These are phyloP conservation scores for Cordyceps pruinosa DNA, from an alignment of 2,329 filamentous ascomycete species.

Conservation along the genomic window DNA sequence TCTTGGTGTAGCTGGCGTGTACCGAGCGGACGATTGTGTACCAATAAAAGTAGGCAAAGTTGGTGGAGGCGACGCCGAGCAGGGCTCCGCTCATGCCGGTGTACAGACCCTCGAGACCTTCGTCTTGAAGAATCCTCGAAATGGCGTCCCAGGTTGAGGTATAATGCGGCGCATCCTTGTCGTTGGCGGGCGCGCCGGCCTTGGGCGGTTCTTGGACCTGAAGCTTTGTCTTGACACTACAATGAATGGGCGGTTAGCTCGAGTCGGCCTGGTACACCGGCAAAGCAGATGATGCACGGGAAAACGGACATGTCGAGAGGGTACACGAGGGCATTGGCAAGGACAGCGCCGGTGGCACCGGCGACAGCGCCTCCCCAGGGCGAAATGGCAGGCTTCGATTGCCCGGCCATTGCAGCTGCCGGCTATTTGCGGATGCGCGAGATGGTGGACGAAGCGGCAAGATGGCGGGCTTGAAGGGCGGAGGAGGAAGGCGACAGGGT, in stretches of 20 bases:
- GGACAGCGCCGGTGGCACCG: slow-evolving; percentile 83
- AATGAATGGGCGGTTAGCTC: neutral
- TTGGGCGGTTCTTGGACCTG: slow-evolving; percentile 80
- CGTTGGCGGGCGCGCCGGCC: slow-evolving; percentile 35
- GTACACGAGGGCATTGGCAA: slow-evolving; percentile 94
- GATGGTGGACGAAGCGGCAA: neutral
- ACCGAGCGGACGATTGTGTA: slow-evolving; percentile 81
- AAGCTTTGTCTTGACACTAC: slow-evolving; percentile 87
- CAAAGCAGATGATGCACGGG: neutral
- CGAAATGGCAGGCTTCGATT: slow-evolving; percentile 66
- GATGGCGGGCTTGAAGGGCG: neutral
- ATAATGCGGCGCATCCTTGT: slow-evolving; percentile 62
- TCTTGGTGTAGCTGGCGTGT: slow-evolving; percentile 59
- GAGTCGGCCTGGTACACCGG: neutral
- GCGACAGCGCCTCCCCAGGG: slow-evolving; percentile 92
- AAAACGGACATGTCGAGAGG: slow-evolving; percentile 83
- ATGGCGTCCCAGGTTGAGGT: slow-evolving; percentile 83
- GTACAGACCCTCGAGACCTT: slow-evolving; percentile 79
- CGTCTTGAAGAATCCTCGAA: slow-evolving; percentile 69
- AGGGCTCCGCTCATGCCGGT: slow-evolving; percentile 81
- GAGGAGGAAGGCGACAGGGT: neutral
- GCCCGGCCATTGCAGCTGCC: slow-evolving; percentile 38
- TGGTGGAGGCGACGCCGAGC: slow-evolving; percentile 89
- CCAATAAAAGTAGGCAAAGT: slow-evolving; percentile 99
- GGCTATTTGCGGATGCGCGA: neutral